Evolutionary conservation across 495 filamentous ascomycete genomes (phyloP).

Genomic region (Neurospora sp.): DNA sequence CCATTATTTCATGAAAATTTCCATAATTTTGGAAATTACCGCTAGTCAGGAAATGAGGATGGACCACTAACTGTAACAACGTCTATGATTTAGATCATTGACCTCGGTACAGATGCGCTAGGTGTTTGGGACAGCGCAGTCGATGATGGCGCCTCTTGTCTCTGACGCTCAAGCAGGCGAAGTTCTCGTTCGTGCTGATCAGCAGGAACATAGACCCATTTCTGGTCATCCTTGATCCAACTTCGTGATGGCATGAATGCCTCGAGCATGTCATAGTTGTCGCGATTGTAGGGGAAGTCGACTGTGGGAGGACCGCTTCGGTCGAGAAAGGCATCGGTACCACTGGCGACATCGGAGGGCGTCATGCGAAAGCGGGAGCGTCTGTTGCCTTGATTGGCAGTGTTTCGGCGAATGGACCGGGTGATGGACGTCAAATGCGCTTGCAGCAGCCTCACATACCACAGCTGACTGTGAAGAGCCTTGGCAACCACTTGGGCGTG

Average conservation of each 20-base stretch:
- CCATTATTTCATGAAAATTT: too few relatives aligned
- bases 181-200: slow-evolving; percentile 35
- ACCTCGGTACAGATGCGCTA: neutral
- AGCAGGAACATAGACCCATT: slow-evolving; percentile 36
- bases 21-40: too few relatives aligned
- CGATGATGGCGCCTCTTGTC: neutral
- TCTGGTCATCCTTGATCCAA: slow-evolving; percentile 27
- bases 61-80: too few relatives aligned
- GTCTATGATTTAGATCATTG: neutral
- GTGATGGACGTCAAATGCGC: slow-evolving; percentile 39
- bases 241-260: slow-evolving; percentile 38
- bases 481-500: slow-evolving; percentile 32
- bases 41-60: too few relatives aligned
- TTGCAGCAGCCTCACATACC: slow-evolving; percentile 41
- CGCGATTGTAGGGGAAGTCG: slow-evolving; percentile 42
- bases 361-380: slow-evolving; percentile 39
- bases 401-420: slow-evolving; percentile 39
- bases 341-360: slow-evolving; percentile 27
- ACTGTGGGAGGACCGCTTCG: slow-evolving; percentile 34
- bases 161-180: slow-evolving; percentile 8
- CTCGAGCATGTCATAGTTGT: slow-evolving; percentile 46
- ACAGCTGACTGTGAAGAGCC: slow-evolving; percentile 33
- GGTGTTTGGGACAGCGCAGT: neutral
- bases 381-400: slow-evolving; percentile 35
- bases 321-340: slow-evolving; percentile 38